phyloP scores from a whole-genome alignment of 2,329 filamentous ascomycete species.

The Chaetomium strumarium region DNA sequence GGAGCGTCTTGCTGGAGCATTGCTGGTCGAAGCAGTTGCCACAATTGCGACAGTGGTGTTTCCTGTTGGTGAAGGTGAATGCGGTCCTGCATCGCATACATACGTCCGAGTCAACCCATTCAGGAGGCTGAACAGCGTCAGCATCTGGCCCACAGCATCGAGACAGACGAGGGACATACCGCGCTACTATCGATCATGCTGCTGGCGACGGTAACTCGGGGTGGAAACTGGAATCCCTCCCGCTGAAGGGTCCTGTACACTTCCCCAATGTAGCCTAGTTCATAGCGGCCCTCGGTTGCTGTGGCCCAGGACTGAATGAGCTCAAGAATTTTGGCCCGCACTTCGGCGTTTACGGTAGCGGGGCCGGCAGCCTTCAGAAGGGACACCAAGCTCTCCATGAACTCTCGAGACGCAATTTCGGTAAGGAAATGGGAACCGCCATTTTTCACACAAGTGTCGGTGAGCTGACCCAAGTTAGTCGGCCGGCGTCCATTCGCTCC shows the following conservation, averaged over 20 bases:
- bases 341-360: conserved; percentile 73
- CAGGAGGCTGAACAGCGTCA: conserved; percentile 63
- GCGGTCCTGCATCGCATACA: conserved; percentile 95
- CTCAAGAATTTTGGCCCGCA: conserved; percentile 85
- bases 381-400: conserved; percentile 94
- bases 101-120: conserved; percentile 96
- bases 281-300: conserved; percentile 77
- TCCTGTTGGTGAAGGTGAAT: conserved; percentile 97
- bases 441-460: conserved; percentile 98
- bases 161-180: conserved; percentile 47
- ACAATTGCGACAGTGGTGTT: conserved; percentile 97
- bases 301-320: conserved; percentile 90
- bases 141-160: neutral
- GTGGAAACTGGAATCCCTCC: conserved; percentile 86
- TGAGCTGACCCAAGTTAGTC: conserved; percentile 52
- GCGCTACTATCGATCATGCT: conserved; percentile 98
- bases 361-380: conserved; percentile 74
- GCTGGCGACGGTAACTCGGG: conserved; percentile 78
- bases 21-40: conserved; percentile 96
- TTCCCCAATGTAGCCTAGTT: conserved; percentile 80
- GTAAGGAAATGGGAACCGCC: conserved; percentile 90
- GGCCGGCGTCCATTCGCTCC: neutral
- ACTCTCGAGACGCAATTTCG: conserved; percentile 94
- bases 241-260: conserved; percentile 76
- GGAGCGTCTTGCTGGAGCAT: conserved; percentile 83